Base-by-base conservation (phyloP, 2,329 filamentous ascomycete genomes). In the Ophiosphaerella korrae region DNA sequence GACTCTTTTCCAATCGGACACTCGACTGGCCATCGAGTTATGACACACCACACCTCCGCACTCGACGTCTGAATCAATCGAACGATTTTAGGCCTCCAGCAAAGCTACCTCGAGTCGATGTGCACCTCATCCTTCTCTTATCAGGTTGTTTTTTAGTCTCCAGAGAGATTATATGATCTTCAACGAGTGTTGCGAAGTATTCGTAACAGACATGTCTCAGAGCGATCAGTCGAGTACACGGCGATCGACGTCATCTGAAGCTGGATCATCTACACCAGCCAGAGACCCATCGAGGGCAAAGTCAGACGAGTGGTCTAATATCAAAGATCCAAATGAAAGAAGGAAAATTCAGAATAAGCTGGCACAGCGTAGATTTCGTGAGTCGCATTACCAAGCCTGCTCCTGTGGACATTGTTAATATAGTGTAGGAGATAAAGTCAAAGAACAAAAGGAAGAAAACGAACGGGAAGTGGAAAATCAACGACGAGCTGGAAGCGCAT, bases 341-440 rank as follows among this genome's bases (percentile, higher is more conserved):
- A 80, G 88, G 55, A 85, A 87, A 53, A 88, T 91, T 43, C 88
- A 92, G 70, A 92, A 92, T 68, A 83, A 87, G 46, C 82, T 90
- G 53, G 88, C 88, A 2, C 88, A 91, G 65, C 81, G 88, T 59
- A 90, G 90, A 63, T 91, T 90, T 61, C 82, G 88, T 91, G 80
- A 66, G 86, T 76, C 38, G 3, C 13, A 14, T 13, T 13, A 18
- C n/a, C 23, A 23, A 35, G 7, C 11, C 5, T 8, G n/a, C 9
- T 11, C 12, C 12, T n/a, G 12, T 13, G 14, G 31, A 14, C 11
- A 51, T 14, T 31, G 46, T 55, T 58, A 37, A 63, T 38, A 16
- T 14, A 2, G 5, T 16, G 7, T 41, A 90, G 88, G 88, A 62
- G 87, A 89, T 59, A 90, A 90, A 64, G 80, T 81, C 1, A 84